Base-by-base conservation (phyloP, 768 basidiomycete species). In the Agaricus sinodeliciosus region DNA sequence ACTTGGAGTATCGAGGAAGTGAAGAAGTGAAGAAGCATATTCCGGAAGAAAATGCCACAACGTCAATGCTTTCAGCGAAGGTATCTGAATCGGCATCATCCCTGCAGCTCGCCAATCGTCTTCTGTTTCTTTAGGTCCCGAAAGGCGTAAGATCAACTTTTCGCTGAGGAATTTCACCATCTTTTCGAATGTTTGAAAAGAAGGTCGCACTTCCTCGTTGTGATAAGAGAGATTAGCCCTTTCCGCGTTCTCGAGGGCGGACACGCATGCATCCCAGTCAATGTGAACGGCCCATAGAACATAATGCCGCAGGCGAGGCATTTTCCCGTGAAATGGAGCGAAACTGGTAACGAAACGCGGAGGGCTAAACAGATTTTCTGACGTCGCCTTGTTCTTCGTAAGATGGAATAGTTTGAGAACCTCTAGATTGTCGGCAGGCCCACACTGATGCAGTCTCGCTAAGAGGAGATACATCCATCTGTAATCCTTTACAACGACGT, bases 251-350 rank as follows among this genome's bases (percentile, higher is more conserved):
- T 60, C 56, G 22, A 85, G 69, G 58, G 79, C 72, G 8, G 64
- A 53, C 18, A 72, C 62, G 13, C 73, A 69, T 31, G 71, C 67
- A 27, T 74, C 69, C 87, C 87, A 90, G 52, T 82, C 75, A 31
- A 89, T 64, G 56, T 86, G 86, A 4, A 87, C 81, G 36, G 85
- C 86, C 81, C 82, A 86, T 25, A 90, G 69, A 9, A 69, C 68
- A 31, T 80, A 64, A 3, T 66, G 59, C 16, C 63, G 66, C 12
- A 90, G 68, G 7, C 68, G 72, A 1, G 87, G 87, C 15, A 73
- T 73, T 22, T 76, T 73, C 2, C 78, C 72, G 49, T 79, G 71
- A 59, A 88, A 82, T 15, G 79, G 71, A 9, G 73, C 66, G 57
- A 75, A 74, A 18, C 67, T 67, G 9, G 67, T 69, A 41, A 63